Base-by-base conservation (phyloP, 2,329 filamentous ascomycete genomes). In the Macrophomina tecta region DNA sequence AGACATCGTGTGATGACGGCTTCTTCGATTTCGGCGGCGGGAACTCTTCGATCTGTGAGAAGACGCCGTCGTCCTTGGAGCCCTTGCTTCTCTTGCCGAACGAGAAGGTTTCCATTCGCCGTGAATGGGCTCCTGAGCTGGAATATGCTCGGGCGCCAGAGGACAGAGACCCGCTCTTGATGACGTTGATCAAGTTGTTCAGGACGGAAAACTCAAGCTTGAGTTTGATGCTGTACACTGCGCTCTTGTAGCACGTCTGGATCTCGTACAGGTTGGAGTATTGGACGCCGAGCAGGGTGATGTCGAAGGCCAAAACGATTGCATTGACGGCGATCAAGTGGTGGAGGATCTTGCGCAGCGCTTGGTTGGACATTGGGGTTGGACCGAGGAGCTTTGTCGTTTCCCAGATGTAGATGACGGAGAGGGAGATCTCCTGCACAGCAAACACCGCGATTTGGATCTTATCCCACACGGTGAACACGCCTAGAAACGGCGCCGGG, bases 121-220 rank as follows among this genome's bases (percentile, higher is more conserved):
- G 52, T 16, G 52, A 49, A n/a, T 40, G 30, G 3, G 28, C 5
- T 4, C 16, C n/a, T 23, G 16, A 36, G 45, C 14, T 46, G 7
- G 36, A 38, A 38, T 38, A 38, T 6, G 42, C 53, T 1, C 45
- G 8, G 72, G 42, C 58, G 45, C 58, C 58, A 1, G 49, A 62
- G 16, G 58, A 62, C n/a, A 62, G 42, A 30, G 36, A 30, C 42
- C 23, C 36, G 45, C 38, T 48, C 58, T 62, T 62, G 45, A 77
- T 46, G 32, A 78, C 70, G 45, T 76, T 72, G 16, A 83, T 79
- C 3, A 84, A 72, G 42, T 78, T 77, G 34, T 85, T 79, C 9
- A 89, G 76, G 48, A 89, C 82, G 16, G 84, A 82, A 68, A 84
- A 83, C 73, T 88, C 86, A n/a, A 86, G 79, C 68, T 86, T 85